phyloP scores from a whole-genome alignment of 108 stramenopile species.

The Stephanodiscus minutulus region DNA sequence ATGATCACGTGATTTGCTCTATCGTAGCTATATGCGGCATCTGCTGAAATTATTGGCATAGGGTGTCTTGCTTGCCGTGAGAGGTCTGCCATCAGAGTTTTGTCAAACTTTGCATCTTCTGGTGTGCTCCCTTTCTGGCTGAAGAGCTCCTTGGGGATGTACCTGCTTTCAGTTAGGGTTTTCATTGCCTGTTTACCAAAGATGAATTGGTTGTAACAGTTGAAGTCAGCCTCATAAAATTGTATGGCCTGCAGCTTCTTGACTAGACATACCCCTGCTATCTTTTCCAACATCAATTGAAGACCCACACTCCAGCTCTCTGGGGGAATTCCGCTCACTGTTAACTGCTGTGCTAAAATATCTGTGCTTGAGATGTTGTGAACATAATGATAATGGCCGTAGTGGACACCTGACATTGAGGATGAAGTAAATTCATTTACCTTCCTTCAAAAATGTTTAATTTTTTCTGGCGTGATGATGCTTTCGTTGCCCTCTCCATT shows the following conservation, averaged over 20 bases:
- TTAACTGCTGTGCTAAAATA: no score
- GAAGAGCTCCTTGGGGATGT: no score
- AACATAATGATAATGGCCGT: slow-evolving; percentile 1
- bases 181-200: background rate
- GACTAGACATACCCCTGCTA: background rate
- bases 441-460: background rate
- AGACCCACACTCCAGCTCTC: background rate
- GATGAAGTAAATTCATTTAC: background rate
- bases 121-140: no score
- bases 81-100: background rate
- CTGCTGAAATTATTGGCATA: no score
- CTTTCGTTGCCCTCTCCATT: background rate
- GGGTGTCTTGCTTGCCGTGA: background rate
- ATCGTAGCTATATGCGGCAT: no score
- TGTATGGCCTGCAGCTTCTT: background rate
- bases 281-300: background rate
- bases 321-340: background rate
- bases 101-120: background rate
- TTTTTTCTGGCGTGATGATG: background rate
- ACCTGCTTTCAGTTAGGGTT: background rate
- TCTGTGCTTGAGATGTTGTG: background rate
- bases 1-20: no score
- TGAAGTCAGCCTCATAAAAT: slow-evolving; percentile 3
- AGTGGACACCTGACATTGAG: background rate
- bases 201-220: background rate